Base-by-base conservation (phyloP, 2,329 filamentous ascomycete genomes). In the Penicillium sp. region DNA sequence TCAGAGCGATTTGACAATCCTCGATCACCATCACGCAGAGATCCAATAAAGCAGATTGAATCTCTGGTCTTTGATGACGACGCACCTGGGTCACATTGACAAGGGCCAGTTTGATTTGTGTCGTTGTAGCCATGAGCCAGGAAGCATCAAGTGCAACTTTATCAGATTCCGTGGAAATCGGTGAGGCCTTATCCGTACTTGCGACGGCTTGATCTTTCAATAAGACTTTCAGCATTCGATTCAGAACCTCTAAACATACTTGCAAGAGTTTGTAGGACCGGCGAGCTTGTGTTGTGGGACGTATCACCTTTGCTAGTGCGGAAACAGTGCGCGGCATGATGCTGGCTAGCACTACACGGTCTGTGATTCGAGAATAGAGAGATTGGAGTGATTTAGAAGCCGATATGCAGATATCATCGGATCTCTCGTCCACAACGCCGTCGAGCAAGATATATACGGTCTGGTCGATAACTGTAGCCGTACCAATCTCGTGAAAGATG, bases 241-340 rank as follows among this genome's bases (percentile, higher is more conserved):
- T 82, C 12, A 95, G 77, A 0, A 87, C 81, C 8, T 85, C 79
- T 8, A 96, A 73, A 19, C 86, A 86, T 59, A 80, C 80, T 26
- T 88, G 79, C 7, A 98, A 80, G 0, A 96, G 85, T 44, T 84
- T 86, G 67, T 84, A 88, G 53, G 84, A 82, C 37, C 86, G 81
- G 53, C 86, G 83, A 67, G 85, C 83, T 44, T 85, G 82, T n/a
- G 83, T 86, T 0, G 89, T 90, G 0, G 88, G 87, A 4, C 90
- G 89, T 55, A 96, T 79, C 0, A 92, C 81, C 70, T 90, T 93
- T 2, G 90, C 89, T 26, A 99, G 80, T 1, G 88, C 87, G 3
- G 95, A 98, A 0, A 97, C 86, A 0, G 92, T 92, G 10, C 93
- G 92, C 0, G 96, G 95, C 45, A 98, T 83, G 71, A 99, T 95